Conservation (phyloP, 768 basidiomycete species). For the Auricularia sp. region DNA sequence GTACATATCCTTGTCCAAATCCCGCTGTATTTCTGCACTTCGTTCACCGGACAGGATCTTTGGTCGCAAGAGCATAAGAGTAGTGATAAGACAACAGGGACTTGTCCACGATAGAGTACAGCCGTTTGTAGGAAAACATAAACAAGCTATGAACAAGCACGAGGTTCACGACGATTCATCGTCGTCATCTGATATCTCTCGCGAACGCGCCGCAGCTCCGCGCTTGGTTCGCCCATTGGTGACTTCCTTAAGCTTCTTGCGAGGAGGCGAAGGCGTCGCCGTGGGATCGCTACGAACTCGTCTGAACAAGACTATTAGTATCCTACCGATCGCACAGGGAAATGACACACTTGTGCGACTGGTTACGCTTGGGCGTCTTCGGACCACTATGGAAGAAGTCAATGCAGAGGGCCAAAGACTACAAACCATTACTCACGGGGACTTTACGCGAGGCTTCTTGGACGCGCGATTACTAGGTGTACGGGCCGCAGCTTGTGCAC, state of each 20-base stretch:
- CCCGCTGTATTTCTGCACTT: no score
- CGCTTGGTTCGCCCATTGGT: background rate
- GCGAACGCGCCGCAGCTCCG: background rate
- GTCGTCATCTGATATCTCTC: background rate
- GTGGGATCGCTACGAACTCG: background rate
- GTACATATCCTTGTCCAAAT: no score
- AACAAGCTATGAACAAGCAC: no score
- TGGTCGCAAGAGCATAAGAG: no score
- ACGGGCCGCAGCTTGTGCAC: background rate
- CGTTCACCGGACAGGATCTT: no score
- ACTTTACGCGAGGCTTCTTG: background rate
- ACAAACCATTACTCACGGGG: background rate
- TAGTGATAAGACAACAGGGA: no score
- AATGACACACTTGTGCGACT: background rate
- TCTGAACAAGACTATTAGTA: background rate
- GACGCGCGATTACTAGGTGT: conserved; percentile 1
- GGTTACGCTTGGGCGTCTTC: no score
- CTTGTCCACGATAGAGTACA: no score
- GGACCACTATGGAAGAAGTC: no score
- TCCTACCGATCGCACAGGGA: no score
- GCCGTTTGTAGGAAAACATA: no score
- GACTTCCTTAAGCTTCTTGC: background rate
- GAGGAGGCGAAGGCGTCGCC: background rate
- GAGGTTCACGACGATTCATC: background rate
- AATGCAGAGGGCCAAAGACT: background rate